These are phyloP conservation scores for Juglanconis sp. DNA, from an alignment of 2,329 filamentous ascomycete species.

Conservation along the genomic window DNA sequence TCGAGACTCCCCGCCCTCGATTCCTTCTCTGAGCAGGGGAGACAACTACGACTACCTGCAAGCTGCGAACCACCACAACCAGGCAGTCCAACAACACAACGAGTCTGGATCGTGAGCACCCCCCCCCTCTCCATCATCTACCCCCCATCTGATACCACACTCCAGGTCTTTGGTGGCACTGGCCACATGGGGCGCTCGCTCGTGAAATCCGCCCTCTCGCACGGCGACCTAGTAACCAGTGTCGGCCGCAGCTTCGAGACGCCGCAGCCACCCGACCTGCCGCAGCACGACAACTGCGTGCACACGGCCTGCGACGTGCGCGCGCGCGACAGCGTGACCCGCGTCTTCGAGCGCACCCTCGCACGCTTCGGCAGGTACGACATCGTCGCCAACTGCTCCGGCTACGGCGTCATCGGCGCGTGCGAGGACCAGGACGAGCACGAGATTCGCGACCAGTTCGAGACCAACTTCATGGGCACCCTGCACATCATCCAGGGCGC, in stretches of 20 bases:
- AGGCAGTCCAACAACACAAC: slow-evolving; percentile 65
- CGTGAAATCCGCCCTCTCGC: slow-evolving; percentile 74
- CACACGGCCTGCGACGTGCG: slow-evolving; percentile 89
- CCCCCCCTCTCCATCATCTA: slow-evolving; percentile 4
- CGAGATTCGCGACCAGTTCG: slow-evolving; percentile 92
- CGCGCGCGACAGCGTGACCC: slow-evolving; percentile 70
- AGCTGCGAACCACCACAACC: slow-evolving; percentile 83
- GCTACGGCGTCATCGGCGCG: slow-evolving; percentile 90
- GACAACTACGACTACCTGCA: slow-evolving; percentile 62
- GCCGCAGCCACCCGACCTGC: slow-evolving; percentile 66
- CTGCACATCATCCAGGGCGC: slow-evolving; percentile 89
- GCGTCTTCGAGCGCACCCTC: slow-evolving; percentile 68
- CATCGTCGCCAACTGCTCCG: slow-evolving; percentile 88
- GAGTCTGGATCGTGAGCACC: slow-evolving; percentile 81
- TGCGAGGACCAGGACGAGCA: slow-evolving; percentile 97
- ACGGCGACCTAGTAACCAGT: slow-evolving; percentile 79
- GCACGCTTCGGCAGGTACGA: slow-evolving; percentile 78
- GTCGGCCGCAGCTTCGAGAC: slow-evolving; percentile 83
- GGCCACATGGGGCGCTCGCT: slow-evolving; percentile 93
- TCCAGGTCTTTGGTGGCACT: slow-evolving; percentile 87
- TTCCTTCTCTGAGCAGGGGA: slow-evolving; percentile 30
- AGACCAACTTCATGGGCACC: slow-evolving; percentile 96
- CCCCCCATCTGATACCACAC: slow-evolving; percentile 8
- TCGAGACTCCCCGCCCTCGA: slow-evolving; percentile 21
- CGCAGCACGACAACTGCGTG: slow-evolving; percentile 69